Evolutionary conservation across 2,329 filamentous ascomycete species (phyloP), one percentile per base, ranked within the genome.

Genomic region (Beauveria sp.): DNA sequence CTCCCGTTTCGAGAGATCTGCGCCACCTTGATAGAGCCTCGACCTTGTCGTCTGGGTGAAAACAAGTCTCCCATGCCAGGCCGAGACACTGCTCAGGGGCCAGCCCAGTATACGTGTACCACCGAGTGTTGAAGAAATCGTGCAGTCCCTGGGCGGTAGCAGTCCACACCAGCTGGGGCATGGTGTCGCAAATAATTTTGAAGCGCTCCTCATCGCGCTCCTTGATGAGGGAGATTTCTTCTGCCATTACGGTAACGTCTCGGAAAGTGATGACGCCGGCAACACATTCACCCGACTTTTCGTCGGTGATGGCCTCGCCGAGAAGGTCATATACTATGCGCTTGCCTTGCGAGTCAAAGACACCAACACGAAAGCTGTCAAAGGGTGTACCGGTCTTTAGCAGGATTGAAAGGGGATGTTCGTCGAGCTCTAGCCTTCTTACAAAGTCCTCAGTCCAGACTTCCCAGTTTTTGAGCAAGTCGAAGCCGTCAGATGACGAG

Each of bases 81-180:
- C 88, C 88, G 2, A 88, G 66, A 28, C 85, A 89, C 10, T 86
- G 77, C 50, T 88, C 83, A 10, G 80, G 77, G 0, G 79, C 80
- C 26, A 91, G 73, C 0, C 90, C 88, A 0, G 90, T 93, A 67
- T 90, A 93, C n/a, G 84, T 82, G 68, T 90, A 90, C 88, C 89
- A 93, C n/a, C 87, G 78, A 52, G 84, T 83, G 63, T 88, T 90
- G 72, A 88, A 93, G 74, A 90, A 93, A 67, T 93, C 89, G 66
- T 85, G 80, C 28, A 76, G 67, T 0, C 90, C 89, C 18, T 88
- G 82, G 0, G 88, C 80, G 0, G 75, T 85, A 0, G 89, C 84
- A 0, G 88, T 91, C 88, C 89, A 93, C 5, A 93, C 86, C 73
- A 88, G 76, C 67, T 88, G 85, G 2, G 85, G 85, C 81, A 88